Conservation (phyloP, 2,329 filamentous ascomycete genomes). For the Verticillium dahliae region DNA sequence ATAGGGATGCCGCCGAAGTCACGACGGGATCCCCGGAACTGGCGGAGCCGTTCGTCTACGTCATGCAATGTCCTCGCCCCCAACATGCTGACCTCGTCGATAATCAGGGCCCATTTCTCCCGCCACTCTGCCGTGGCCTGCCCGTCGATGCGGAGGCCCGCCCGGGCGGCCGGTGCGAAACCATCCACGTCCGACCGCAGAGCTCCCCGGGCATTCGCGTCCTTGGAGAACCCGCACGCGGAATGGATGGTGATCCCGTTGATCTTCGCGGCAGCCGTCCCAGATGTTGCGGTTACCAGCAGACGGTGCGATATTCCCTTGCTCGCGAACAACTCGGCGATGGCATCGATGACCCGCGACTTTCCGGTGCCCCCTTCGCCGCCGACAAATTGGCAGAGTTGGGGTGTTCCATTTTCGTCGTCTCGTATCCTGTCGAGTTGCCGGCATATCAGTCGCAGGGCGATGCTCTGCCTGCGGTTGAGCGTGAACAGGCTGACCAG, state of each 20-base stretch:
- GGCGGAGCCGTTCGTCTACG: too few relatives aligned
- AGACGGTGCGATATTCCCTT: constrained; percentile 1
- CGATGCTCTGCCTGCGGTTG: constrained; percentile 2
- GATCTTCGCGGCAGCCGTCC: constrained; percentile 5
- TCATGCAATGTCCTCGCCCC: background rate
- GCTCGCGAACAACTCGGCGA: constrained; percentile 1
- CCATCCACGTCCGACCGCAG: background rate
- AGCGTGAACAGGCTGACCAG: background rate
- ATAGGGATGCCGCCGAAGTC: background rate
- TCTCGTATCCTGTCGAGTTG: constrained; percentile 3
- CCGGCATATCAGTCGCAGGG: constrained; percentile 5
- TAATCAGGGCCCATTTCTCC: constrained; percentile 5
- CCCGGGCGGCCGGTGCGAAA: background rate
- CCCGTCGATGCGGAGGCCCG: background rate
- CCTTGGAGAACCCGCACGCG: constrained; percentile 5
- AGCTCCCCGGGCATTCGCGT: background rate
- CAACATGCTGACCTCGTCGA: constrained; percentile 4
- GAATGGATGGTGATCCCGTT: constrained; percentile 9
- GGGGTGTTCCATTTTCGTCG: background rate
- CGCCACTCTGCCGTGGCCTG: constrained; percentile 1
- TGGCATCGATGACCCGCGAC: constrained; percentile 5
- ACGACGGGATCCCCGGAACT: too few relatives aligned
- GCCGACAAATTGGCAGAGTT: constrained; percentile 9
- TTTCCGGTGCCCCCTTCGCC: constrained; percentile 8
- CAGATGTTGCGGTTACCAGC: constrained; percentile 4